Evolutionary conservation across 2,329 filamentous ascomycete genomes (phyloP).

Genomic region (Colletotrichum cordylinicola): DNA sequence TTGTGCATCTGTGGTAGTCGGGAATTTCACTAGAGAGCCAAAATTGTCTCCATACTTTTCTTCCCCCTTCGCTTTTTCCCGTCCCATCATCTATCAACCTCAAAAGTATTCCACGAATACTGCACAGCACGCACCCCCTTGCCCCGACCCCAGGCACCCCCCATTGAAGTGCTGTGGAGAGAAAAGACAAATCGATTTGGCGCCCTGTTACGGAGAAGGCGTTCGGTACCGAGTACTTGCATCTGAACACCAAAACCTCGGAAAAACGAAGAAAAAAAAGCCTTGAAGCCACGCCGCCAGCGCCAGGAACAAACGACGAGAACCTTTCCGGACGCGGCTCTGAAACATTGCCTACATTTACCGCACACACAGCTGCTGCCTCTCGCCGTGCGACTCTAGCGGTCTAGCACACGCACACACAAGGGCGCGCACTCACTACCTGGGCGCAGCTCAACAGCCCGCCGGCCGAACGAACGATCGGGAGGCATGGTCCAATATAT

Average conservation of each 20-base stretch:
- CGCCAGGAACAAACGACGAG: background rate
- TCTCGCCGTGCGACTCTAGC: background rate
- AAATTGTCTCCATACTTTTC: background rate
- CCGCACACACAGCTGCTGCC: background rate
- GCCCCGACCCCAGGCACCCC: background rate
- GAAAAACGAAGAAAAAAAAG: background rate
- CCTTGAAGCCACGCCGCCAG: background rate
- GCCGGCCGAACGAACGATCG: background rate
- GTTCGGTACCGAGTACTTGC: background rate
- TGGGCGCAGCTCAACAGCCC: background rate
- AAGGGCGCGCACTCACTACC: background rate
- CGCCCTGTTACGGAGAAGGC: background rate
- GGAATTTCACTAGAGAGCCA: background rate
- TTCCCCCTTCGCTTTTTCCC: background rate
- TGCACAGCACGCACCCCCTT: background rate
- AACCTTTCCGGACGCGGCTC: background rate
- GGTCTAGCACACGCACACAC: background rate
- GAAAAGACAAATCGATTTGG: background rate
- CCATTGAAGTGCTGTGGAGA: background rate
- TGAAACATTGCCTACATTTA: background rate
- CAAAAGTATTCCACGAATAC: background rate
- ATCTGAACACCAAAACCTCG: background rate
- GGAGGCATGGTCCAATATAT: constrained; percentile 70
- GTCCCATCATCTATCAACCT: background rate
- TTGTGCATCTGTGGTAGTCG: background rate